phyloP scores from a whole-genome alignment of 345 rosid genomes.

The Geranium rotundifolium region DNA sequence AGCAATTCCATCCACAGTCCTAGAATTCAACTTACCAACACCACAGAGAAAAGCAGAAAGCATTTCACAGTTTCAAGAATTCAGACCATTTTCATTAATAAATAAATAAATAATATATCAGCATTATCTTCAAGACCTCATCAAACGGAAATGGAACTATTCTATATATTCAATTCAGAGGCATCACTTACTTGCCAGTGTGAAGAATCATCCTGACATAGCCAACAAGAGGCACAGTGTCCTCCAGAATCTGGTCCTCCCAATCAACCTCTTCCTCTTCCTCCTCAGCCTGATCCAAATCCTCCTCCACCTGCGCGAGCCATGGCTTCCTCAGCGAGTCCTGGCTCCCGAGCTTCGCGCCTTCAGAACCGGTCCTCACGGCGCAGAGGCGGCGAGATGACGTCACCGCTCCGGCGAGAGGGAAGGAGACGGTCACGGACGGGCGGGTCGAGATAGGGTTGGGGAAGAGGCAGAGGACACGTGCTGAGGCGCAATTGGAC shows the following conservation, averaged over 20 bases:
- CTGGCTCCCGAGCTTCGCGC: slow-evolving; percentile 24
- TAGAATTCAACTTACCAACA: too few species aligned
- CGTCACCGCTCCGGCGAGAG: slow-evolving; percentile 18
- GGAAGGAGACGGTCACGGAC: slow-evolving; percentile 24
- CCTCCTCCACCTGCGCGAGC: slow-evolving; percentile 36
- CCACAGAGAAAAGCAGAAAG: neutral
- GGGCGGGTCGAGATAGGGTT: slow-evolving; percentile 21
- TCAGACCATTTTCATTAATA: neutral
- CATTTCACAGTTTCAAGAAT: neutral
- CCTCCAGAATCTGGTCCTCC: slow-evolving; percentile 85
- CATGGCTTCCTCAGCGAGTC: slow-evolving; percentile 39
- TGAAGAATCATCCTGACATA: slow-evolving; percentile 87
- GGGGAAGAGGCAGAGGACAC: slow-evolving; percentile 21
- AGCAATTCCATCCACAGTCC: too few species aligned
- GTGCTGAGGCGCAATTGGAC: slow-evolving; percentile 5
- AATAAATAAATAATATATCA: too few species aligned
- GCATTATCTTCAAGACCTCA: neutral
- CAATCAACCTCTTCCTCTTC: slow-evolving; percentile 47
- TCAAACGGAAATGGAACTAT: neutral
- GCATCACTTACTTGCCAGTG: slow-evolving; percentile 49
- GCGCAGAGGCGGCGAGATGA: slow-evolving; percentile 24
- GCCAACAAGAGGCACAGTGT: slow-evolving; percentile 86
- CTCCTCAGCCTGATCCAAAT: slow-evolving; percentile 16
- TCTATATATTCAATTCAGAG: neutral
- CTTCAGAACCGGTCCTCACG: slow-evolving; percentile 50